Percentiles rank a stretch among this genome's conserved stretches.
These are phyloP conservation scores for Colletotrichum tabaci DNA, from an alignment of 2,329 filamentous ascomycete genomes.

Conservation along the genomic window DNA sequence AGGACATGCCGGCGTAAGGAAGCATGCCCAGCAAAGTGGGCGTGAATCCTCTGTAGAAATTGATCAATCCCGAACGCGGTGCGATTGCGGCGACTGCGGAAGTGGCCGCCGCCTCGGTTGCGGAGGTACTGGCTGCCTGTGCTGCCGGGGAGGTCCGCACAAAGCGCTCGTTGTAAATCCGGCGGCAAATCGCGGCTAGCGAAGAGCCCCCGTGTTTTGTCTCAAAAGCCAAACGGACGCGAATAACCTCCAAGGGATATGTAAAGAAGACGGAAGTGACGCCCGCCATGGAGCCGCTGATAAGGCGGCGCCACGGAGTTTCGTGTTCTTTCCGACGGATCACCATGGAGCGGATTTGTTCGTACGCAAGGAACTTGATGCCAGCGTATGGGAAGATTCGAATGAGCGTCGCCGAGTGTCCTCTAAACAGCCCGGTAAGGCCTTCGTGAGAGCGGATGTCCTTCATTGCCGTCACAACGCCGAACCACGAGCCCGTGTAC, in stretches of 20 bases:
- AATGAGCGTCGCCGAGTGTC: conserved; percentile 93
- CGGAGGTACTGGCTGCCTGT: conserved; percentile 54
- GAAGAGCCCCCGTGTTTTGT: conserved; percentile 84
- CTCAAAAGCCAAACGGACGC: conserved; percentile 95
- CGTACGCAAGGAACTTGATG: conserved; percentile 98
- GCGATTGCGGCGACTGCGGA: conserved; percentile 60
- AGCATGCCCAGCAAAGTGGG: conserved; percentile 95
- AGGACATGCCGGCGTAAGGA: conserved; percentile 95
- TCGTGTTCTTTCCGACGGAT: conserved; percentile 83
- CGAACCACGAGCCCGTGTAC: conserved; percentile 91
- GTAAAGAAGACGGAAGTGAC: conserved; percentile 96
- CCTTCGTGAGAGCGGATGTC: conserved; percentile 88
- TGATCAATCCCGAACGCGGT: conserved; percentile 79
- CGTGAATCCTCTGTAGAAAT: conserved; percentile 96
- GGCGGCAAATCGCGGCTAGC: conserved; percentile 81
- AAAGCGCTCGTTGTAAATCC: conserved; percentile 87
- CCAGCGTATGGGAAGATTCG: conserved; percentile 98
- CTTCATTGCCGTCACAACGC: conserved; percentile 84
- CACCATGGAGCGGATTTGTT: conserved; percentile 87
- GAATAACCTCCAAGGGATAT: conserved; percentile 93
- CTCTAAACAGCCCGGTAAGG: conserved; percentile 84
- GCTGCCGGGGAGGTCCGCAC: conserved; percentile 52
- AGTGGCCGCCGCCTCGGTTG: conserved; percentile 59
- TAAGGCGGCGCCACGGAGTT: conserved; percentile 82
- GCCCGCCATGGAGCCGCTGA: conserved; percentile 83